Evolutionary conservation across 2,329 filamentous ascomycete species (phyloP), one percentile per base, ranked within the genome.

Genomic region (Rhytidhysteron rufulum): DNA sequence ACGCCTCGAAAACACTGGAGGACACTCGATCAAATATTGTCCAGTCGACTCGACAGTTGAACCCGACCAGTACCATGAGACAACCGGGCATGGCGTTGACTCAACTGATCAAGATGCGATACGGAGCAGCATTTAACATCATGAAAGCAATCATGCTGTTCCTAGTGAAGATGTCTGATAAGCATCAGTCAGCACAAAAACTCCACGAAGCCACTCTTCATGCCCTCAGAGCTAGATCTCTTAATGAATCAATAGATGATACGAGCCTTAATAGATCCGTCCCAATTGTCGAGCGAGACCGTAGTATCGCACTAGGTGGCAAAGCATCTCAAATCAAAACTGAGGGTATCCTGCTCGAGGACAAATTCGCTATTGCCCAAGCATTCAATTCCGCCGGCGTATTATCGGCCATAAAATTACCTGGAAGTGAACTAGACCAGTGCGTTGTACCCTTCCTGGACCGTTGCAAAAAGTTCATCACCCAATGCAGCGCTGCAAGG

Each of bases 121-220:
- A 60, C 15, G 20, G 16, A 0, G 38, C 44, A 29, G 37, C 43
- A 3, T 33, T 21, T 4, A 30, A 39, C 5, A 31, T 66, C 1
- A 40, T 53, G n/a, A 51, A 40, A 2, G 38, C 39, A 7, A 44
- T 65, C 7, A 35, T 32, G 2, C 24, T 21, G 0, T 62, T 67
- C 20, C 43, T 50, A 13, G 34, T 24, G 3, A 51, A 43, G 18
- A 44, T 49, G 19, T 47, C 50, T 11, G 49, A 57, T 8, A 57
- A 58, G 31, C 53, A 69, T 34, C 60, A 70, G 31, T 66, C 66
- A 2, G 53, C 54, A 1, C 56, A 62, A 34, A 69, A 65, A 37
- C 63, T 71, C 11, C 56, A 67, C 21, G 58, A 69, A 32, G 66
- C 68, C 10, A 63, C 49, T 1, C 20, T 63, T 5, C 45, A 59